Evolutionary conservation across 805 yeast species (phyloP), one percentile per base, ranked within the genome.

Genomic region (Candida coleopterorum): DNA sequence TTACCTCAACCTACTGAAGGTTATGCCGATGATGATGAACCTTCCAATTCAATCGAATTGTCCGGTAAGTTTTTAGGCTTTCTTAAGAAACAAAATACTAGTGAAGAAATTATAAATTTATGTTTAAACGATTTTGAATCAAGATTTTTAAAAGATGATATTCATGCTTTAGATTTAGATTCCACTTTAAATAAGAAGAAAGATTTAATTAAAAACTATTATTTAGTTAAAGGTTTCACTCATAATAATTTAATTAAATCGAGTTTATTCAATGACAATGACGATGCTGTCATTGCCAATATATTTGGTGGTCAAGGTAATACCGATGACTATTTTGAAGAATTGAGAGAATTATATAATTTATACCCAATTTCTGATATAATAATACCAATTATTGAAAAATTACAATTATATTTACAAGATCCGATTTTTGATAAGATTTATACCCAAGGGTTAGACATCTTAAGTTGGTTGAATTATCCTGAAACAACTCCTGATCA

Each of bases 261-360:
- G 4, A 61, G 83, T 35, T 71, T 90, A 40, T 73, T 87, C 58
- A 71, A 78, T 44, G n/a, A n/a, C n/a, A 78, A 84, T 35, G 75
- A 75, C n/a, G 40, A 38, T 34, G 85, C 89, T 30, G 69, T 72
- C 42, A 62, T 89, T 39, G 78, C 75, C 42, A 95, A 97, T 45
- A 79, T 93, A 49, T 93, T 90, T 53, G 98, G 99, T 59, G 99
- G 99, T 55, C 99, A 93, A 71, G 99, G 99, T 65, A 90, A 87
- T 70, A 81, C 95, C 36, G 97, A 93, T 58, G 97, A 93, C 60
- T 93, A 87, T 70, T 93, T 93, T 52, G 96, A 89, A 59, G 99
- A 93, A 70, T 76, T 93, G 58, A 80, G 95, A 60, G 94, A 87
- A 47, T 60, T 89, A 41, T 82, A 85, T 70, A 68, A 76, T 46